Evolutionary conservation across 2,329 filamentous ascomycete species (phyloP), one percentile per base, ranked within the genome.

Genomic region (Diplodia intermedia): DNA sequence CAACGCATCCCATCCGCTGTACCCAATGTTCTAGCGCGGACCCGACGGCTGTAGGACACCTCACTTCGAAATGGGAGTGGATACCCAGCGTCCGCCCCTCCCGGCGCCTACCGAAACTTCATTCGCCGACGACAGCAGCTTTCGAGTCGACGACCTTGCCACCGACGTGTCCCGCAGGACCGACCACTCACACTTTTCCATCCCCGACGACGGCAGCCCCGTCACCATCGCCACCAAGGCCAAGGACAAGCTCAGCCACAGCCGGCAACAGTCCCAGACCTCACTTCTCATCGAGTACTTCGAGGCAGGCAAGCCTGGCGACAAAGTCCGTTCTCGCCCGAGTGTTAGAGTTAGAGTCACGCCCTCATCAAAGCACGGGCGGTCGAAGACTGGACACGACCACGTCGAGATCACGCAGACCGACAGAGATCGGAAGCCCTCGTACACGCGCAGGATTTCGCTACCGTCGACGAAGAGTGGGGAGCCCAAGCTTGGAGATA

Each of bases 211-310:
- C 87, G 92, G 92, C 77, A 94, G 91, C 65, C 93, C 94, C 52
- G 90, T 99, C 75, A 98, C 93, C 69, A 96, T 99, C 78, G 89
- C 90, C 77, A 97, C 94, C 54, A 88, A 76, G 85, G 76, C 76
- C 69, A 91, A 79, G 86, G 88, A 81, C 73, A 89, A 88, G 78
- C 69, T 85, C 81, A 71, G 78, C 79, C 81, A 86, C 68, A 83
- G 83, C 80, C 84, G 79, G 77, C 76, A 80, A 76, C 79, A 86
- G 73, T 97, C 92, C 55, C 93, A 97, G 82, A 97, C 94, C 47
- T 96, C 92, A 68, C 85, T 97, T 72, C 85, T 97, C 74, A 97
- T 97, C 75, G 94, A 97, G 81, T 97, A 97, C 80, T 97, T 96
- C 75, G 94, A 97, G 81, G 91, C 89, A 72, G 88, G 90, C 71